Percentiles rank a stretch among this genome's conserved stretches.
Evolutionary conservation across 2,329 filamentous ascomycete genomes (phyloP).

Genomic region (Tolypocladium album): DNA sequence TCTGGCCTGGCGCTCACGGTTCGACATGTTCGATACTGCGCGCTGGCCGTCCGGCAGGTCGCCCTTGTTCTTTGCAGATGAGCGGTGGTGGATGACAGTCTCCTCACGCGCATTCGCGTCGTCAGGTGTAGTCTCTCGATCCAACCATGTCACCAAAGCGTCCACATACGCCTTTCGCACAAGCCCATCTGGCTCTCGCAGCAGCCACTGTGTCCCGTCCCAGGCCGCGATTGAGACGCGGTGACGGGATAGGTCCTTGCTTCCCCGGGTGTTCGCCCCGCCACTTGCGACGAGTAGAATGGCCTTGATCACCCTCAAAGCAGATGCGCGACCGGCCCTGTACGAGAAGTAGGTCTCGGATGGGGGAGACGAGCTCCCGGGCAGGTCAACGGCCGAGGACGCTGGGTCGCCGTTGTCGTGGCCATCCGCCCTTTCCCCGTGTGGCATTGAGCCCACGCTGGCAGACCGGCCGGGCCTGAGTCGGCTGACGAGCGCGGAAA

Average conservation of each 20-base stretch:
- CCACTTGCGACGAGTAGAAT: conserved; percentile 76
- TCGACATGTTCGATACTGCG: conserved; percentile 57
- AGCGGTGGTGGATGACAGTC: conserved; percentile 32
- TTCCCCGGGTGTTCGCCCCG: conserved; percentile 45
- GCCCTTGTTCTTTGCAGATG: conserved; percentile 27
- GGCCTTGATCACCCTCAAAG: conserved; percentile 69
- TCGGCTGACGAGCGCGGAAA: conserved; percentile 65
- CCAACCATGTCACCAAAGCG: conserved; percentile 73
- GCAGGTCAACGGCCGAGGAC: conserved; percentile 25
- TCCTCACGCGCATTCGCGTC: conserved; percentile 56
- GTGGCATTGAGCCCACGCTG: conserved; percentile 31
- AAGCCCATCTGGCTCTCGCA: conserved; percentile 66
- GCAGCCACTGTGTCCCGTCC: conserved; percentile 93
- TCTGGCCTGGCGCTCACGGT: conserved; percentile 42
- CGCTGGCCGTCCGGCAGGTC: conserved; percentile 42
- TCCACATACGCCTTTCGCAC: conserved; percentile 82
- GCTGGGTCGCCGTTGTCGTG: conserved; percentile 19
- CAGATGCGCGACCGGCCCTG: conserved; percentile 47
- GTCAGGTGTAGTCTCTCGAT: conserved; percentile 59
- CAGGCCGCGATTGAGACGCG: conserved; percentile 73
- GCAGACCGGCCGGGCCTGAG: conserved; percentile 53
- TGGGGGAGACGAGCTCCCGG: conserved; percentile 31
- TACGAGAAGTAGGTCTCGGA: conserved; percentile 43
- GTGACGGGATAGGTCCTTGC: conserved; percentile 57
- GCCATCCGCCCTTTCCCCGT: conserved; percentile 33